These are phyloP conservation scores for Pavlovales sp. DNA, from an alignment of 208 protist genomes.

Conservation along the genomic window DNA sequence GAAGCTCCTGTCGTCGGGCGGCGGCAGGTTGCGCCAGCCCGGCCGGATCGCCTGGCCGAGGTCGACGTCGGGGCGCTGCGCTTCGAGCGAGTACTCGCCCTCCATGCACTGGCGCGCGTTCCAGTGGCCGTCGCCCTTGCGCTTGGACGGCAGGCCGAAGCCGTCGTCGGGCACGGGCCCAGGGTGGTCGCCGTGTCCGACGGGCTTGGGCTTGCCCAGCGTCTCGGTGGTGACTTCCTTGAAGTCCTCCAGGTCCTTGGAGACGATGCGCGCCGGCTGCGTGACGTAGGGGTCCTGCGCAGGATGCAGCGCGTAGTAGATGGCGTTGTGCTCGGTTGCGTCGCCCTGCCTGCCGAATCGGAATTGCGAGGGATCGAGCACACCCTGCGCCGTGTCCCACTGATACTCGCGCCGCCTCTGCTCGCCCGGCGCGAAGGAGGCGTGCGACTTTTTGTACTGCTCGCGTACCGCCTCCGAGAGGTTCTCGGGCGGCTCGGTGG, in stretches of 20 bases:
- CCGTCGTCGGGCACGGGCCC: background rate
- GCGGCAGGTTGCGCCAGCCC: conserved; percentile 5
- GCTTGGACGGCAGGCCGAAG: conserved; percentile 38
- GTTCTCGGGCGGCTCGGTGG: background rate
- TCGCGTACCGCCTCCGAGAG: background rate
- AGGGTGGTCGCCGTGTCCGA: conserved; percentile 7
- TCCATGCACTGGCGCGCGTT: conserved; percentile 19
- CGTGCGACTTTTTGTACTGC: conserved; percentile 37
- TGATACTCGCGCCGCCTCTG: conserved; percentile 11
- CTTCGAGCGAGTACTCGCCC: conserved; percentile 30
- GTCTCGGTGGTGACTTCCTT: background rate
- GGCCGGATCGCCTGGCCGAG: conserved; percentile 11
- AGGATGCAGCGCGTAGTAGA: conserved; percentile 9
- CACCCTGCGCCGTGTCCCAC: background rate
- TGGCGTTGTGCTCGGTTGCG: background rate
- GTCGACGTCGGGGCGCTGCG: conserved; percentile 41
- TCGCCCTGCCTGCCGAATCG: background rate
- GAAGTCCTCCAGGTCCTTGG: conserved; percentile 2
- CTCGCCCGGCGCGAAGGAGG: conserved; percentile 31
- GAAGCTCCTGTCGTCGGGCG: conserved; percentile 1
- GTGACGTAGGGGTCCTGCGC: background rate
- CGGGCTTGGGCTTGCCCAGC: background rate
- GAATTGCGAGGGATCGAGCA: background rate
- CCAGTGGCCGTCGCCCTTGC: conserved; percentile 9
- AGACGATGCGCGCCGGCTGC: background rate